Conservation (phyloP, 768 basidiomycete species). For the Tulasnella sp. region DNA sequence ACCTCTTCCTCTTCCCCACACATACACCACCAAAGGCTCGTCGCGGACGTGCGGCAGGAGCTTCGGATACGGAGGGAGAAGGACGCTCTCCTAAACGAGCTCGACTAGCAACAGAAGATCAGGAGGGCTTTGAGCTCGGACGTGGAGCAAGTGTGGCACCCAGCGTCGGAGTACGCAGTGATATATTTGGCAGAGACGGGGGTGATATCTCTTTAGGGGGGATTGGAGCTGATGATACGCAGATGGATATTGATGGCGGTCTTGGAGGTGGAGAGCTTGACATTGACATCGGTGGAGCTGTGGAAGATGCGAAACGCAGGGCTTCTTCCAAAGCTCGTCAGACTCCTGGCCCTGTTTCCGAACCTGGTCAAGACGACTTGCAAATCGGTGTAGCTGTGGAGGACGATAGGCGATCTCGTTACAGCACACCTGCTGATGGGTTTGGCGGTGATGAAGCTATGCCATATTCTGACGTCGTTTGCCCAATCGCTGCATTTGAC, state of each 20-base stretch:
- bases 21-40: slow-evolving; percentile 33
- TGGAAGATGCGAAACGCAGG: slow-evolving; percentile 18
- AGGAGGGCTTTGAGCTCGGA: slow-evolving; percentile 65
- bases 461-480: slow-evolving; percentile 58
- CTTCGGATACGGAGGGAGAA: slow-evolving; percentile 55
- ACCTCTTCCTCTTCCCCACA: slow-evolving; percentile 76
- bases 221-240: slow-evolving; percentile 52
- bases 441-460: slow-evolving; percentile 53
- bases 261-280: slow-evolving; percentile 28
- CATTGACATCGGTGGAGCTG: slow-evolving; percentile 32
- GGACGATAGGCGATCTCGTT: slow-evolving; percentile 26
- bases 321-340: slow-evolving; percentile 8
- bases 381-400: background rate
- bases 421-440: slow-evolving; percentile 61
- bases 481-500: slow-evolving; percentile 79
- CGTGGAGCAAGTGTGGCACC: slow-evolving; percentile 53
- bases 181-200: slow-evolving; percentile 43
- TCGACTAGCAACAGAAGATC: slow-evolving; percentile 43
- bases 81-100: slow-evolving; percentile 34
- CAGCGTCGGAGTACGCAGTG: slow-evolving; percentile 51
- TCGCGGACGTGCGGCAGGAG: slow-evolving; percentile 52
- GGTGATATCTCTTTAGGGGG: slow-evolving; percentile 41
- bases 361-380: slow-evolving; percentile 26
- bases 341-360: background rate
- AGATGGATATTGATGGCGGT: slow-evolving; percentile 53